Percentiles rank a stretch among this genome's conserved stretches.
Evolutionary conservation across 805 yeast genomes (phyloP).

Genomic region (Metschnikowia lochheadii): DNA sequence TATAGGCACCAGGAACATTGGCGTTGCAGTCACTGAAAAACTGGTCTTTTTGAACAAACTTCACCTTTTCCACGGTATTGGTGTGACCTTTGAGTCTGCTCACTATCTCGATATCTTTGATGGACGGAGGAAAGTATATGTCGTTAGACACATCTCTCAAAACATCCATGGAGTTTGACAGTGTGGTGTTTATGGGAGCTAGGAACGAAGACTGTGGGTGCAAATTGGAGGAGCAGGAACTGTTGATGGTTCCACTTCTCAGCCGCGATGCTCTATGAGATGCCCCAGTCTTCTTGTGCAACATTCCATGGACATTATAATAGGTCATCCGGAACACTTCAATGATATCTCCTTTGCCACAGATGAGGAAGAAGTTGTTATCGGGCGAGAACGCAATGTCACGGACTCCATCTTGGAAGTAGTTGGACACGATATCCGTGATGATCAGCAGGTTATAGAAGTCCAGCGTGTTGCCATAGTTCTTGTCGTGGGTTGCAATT

Average conservation of each 20-base stretch:
- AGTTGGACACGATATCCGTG: slow-evolving; percentile 56
- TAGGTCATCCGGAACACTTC: slow-evolving; percentile 39
- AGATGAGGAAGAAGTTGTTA: slow-evolving; percentile 43
- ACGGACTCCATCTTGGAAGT: slow-evolving; percentile 59
- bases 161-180: slow-evolving; percentile 23
- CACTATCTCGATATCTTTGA: slow-evolving; percentile 36
- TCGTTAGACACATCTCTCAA: slow-evolving; percentile 15
- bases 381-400: slow-evolving; percentile 48
- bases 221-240: slow-evolving; percentile 19
- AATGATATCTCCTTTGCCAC: slow-evolving; percentile 52
- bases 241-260: slow-evolving; percentile 38
- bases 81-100: slow-evolving; percentile 39
- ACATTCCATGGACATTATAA: slow-evolving; percentile 36
- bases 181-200: slow-evolving; percentile 22
- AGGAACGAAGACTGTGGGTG: slow-evolving; percentile 17
- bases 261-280: slow-evolving; percentile 23
- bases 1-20: slow-evolving; percentile 19
- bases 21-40: slow-evolving; percentile 4
- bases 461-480: slow-evolving; percentile 23
- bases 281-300: slow-evolving; percentile 12
- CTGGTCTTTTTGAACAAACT: slow-evolving; percentile 24
- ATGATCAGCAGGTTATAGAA: slow-evolving; percentile 24
- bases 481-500: slow-evolving; percentile 24
- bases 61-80: slow-evolving; percentile 30
- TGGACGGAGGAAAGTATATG: slow-evolving; percentile 27